Percentiles rank a stretch among this genome's conserved stretches.
These are phyloP conservation scores for Malus hybrid DNA, from an alignment of 331 rosid species.

Conservation along the genomic window DNA sequence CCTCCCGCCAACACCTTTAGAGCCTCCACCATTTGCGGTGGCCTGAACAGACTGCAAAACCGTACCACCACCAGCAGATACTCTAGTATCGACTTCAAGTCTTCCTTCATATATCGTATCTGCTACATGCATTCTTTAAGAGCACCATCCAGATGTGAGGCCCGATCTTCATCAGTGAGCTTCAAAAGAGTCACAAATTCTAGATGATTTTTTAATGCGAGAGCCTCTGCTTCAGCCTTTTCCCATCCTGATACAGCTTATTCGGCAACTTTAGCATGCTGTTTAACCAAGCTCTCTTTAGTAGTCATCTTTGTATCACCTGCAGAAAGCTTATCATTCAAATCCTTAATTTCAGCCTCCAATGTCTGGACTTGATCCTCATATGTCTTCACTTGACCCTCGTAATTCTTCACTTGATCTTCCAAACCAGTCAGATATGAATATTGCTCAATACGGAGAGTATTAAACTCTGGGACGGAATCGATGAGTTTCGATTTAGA, in stretches of 20 bases:
- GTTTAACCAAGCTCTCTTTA: conserved; percentile 78
- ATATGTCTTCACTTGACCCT: conserved; percentile 53
- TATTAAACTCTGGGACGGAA: too few species aligned
- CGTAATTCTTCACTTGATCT: conserved; percentile 73
- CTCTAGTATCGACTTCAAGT: background rate
- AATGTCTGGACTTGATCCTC: conserved; percentile 67
- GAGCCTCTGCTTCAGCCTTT: conserved; percentile 98
- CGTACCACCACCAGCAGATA: too few species aligned
- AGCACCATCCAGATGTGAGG: conserved; percentile 93
- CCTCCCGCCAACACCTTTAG: too few species aligned
- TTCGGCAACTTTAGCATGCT: conserved; percentile 96
- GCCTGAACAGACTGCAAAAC: too few species aligned
- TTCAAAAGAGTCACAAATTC: conserved; percentile 80
- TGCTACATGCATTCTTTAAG: conserved; percentile 98
- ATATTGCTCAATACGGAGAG: conserved; percentile 48
- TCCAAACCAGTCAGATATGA: conserved; percentile 72
- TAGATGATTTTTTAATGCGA: conserved; percentile 76
- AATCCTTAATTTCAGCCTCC: conserved; percentile 64
- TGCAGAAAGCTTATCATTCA: conserved; percentile 63
- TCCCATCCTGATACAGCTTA: conserved; percentile 99
- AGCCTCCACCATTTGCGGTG: too few species aligned
- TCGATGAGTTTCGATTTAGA: too few species aligned
- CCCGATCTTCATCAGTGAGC: conserved; percentile 88
- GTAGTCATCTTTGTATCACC: conserved; percentile 75
- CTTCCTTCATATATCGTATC: conserved; percentile 88